Percentiles rank a stretch among this genome's conserved stretches.
Evolutionary conservation across 1,284 basidiomycete genomes (phyloP).

Genomic region (Ceratobasidium sp.): DNA sequence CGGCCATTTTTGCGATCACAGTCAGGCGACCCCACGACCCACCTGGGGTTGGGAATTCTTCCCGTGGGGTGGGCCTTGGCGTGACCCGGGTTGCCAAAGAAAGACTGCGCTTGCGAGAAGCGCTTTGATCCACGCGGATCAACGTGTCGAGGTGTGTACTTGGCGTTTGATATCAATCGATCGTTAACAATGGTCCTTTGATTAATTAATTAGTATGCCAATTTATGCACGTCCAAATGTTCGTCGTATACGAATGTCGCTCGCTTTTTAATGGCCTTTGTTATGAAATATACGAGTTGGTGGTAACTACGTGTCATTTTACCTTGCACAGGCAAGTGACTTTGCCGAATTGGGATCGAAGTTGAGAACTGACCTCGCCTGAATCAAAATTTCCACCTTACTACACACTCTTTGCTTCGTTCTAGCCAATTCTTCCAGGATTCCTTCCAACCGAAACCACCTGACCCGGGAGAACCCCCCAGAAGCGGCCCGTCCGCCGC

Average conservation of each 20-base stretch:
- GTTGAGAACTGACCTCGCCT: conserved; percentile 12
- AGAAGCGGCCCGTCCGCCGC: neutral
- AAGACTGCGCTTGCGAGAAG: neutral
- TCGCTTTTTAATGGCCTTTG: neutral
- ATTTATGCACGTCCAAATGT: neutral
- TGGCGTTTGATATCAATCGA: neutral
- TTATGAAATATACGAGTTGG: neutral
- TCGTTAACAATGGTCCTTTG: neutral
- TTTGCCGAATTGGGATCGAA: conserved; percentile 1
- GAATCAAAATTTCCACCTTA: conserved; percentile 5
- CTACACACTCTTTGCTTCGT: neutral
- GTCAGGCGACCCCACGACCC: conserved; percentile 11
- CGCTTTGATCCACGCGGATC: neutral
- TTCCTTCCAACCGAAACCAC: conserved; percentile 13
- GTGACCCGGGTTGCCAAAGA: conserved; percentile 21
- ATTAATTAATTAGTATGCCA: neutral
- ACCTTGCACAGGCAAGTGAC: neutral
- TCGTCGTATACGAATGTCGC: neutral
- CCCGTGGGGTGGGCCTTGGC: conserved; percentile 9
- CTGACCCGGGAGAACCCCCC: neutral
- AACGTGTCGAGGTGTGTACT: neutral
- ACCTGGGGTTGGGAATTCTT: conserved; percentile 19
- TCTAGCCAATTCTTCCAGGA: neutral
- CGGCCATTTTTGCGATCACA: neutral
- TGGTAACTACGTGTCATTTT: neutral